These are phyloP conservation scores for Nothopassalora personata DNA, from an alignment of 2,329 filamentous ascomycete species.

Conservation along the genomic window DNA sequence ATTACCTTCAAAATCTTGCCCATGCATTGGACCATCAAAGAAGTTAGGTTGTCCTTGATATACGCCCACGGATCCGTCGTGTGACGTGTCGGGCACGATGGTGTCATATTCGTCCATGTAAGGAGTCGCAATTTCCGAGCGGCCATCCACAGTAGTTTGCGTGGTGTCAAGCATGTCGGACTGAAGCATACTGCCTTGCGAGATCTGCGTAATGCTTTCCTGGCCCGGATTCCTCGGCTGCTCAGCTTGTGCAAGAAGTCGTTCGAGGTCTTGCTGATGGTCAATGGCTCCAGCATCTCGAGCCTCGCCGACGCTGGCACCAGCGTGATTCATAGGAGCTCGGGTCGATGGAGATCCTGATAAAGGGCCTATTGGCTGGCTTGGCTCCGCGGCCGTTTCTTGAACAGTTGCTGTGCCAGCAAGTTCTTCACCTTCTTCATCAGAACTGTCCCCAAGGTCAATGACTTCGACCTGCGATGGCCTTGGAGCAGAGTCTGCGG, in stretches of 20 bases:
- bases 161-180: conserved; percentile 10
- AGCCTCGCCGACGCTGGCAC: not conserved
- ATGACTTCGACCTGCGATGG: conserved; percentile 16
- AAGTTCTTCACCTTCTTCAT: conserved; percentile 18
- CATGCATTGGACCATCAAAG: conserved; percentile 10
- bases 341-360: not conserved
- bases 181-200: conserved; percentile 6
- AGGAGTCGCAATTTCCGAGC: conserved; percentile 3
- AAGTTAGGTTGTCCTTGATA: conserved; percentile 7
- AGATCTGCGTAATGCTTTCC: not conserved
- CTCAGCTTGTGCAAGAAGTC: not conserved
- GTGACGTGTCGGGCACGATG: conserved; percentile 4
- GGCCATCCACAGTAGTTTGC: conserved; percentile 4
- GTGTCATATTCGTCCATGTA: not conserved
- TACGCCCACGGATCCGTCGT: conserved; percentile 4
- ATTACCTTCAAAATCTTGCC: not conserved
- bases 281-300: not conserved
- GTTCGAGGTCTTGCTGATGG: not conserved
- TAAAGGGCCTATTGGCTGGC: not conserved
- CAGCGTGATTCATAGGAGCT: not conserved
- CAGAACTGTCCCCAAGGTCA: conserved; percentile 25
- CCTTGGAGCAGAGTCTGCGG: conserved; percentile 8
- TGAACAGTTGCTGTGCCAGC: not conserved
- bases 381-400: not conserved
- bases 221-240: not conserved